Base-by-base conservation (phyloP, 306 rosid genomes). In the Cicer yamashitae region DNA sequence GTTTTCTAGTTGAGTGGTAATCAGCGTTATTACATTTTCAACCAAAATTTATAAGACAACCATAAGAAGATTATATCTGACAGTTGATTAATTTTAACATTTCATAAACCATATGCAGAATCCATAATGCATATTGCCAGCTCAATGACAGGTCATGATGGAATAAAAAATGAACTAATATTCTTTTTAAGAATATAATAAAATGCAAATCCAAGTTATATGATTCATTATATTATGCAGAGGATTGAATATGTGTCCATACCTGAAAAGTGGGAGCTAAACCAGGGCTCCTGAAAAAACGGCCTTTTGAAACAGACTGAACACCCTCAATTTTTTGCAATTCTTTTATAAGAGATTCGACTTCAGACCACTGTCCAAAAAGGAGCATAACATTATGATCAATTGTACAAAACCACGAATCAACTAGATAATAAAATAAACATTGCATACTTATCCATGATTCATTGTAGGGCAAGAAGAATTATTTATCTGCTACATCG, bases 241-340 rank as follows among this genome's bases (percentile, higher is more conserved):
- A 40, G 59, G 40, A 74, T 61, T 30, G 37, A 52, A 44, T 72
- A 3, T 40, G 41, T 77, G 46, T 43, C 46, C 6, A 13, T 81
- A 89, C 99, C 96, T 94, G 99, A 81, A 94, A 94, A 40, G 96
- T 89, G 47, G 99, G 99, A 81, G 97, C 93, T 82, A 94, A 90
- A 66, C 96, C 99, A 11, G 97, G 99, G 85, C 99, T 94, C 80
- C 84, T 82, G 96, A 92, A 90, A 84, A 87, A 86, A 59, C 89
- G 90, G 73, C 96, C 99, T 89, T 88, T 92, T 58, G 91, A 84
- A 78, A 90, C 94, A 69, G 93, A 86, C 77, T 86, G 84, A 56
- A 94, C 78, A 69, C 91, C 97, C 74, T 92, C 90, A 63, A 82
- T 83, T 73, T 89, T 83, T 86, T 80, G 84, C 89, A 94, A 83